Percentiles rank a stretch among this genome's conserved stretches.
These are phyloP conservation scores for Lolium rigidum DNA, from an alignment of 176 grass and related monocot species.

Conservation along the genomic window DNA sequence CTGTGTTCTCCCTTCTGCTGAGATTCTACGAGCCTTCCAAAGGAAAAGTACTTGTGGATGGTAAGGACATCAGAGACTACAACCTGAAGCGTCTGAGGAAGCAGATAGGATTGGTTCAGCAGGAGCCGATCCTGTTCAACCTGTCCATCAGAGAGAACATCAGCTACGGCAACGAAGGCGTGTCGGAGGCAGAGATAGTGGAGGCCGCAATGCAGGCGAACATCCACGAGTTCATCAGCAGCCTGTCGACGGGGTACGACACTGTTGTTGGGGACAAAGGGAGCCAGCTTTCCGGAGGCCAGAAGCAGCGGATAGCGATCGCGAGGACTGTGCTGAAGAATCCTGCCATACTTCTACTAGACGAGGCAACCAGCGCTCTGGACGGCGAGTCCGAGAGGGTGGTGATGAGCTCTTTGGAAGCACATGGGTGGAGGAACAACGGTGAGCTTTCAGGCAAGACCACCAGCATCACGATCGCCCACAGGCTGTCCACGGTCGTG, in stretches of 20 bases:
- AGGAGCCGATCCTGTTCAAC: constrained; percentile 64
- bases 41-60: constrained; percentile 48
- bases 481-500: constrained; percentile 55
- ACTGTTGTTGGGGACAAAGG: constrained; percentile 62
- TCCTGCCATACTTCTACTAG: constrained; percentile 57
- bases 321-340: constrained; percentile 58
- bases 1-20: constrained; percentile 54
- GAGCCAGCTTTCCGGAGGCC: constrained; percentile 87
- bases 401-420: constrained; percentile 45
- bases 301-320: constrained; percentile 95
- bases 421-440: constrained; percentile 34
- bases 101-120: constrained; percentile 62
- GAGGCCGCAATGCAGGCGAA: constrained; percentile 53
- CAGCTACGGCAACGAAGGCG: constrained; percentile 48
- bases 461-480: constrained; percentile 58
- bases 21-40: constrained; percentile 60
- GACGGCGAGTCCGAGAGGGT: constrained; percentile 54
- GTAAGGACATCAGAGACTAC: constrained; percentile 50
- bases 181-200: constrained; percentile 44
- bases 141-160: constrained; percentile 63
- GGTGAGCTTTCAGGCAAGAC: background rate
- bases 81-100: constrained; percentile 54
- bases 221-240: constrained; percentile 60
- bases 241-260: constrained; percentile 50
- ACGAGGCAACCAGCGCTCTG: constrained; percentile 65